Conservation (phyloP, 164 flowering plant species). For the Vitis rupestris region DNA sequence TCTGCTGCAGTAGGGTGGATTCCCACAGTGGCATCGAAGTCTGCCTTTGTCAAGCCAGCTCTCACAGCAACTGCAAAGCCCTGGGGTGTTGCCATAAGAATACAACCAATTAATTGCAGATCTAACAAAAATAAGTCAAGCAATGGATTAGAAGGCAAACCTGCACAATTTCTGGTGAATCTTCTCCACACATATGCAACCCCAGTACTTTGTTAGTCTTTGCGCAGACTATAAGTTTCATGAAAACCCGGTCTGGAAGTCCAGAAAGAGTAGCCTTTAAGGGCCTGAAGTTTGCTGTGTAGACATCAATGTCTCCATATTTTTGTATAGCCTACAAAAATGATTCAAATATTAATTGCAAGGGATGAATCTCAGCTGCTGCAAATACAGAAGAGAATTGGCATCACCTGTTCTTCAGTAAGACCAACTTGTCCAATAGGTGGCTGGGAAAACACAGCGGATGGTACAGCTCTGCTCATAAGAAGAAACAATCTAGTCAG, state of each 20-base stretch:
- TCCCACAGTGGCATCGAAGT: conserved; percentile 92
- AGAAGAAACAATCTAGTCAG: conserved; percentile 1
- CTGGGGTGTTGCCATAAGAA: conserved; percentile 34
- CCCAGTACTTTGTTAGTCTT: conserved; percentile 82
- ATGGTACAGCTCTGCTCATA: conserved; percentile 68
- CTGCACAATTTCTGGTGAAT: conserved; percentile 88
- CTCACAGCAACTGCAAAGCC: conserved; percentile 95
- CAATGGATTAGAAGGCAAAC: conserved; percentile 29
- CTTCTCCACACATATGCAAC: conserved; percentile 94
- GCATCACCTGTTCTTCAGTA: conserved; percentile 83
- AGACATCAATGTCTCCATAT: conserved; percentile 85
- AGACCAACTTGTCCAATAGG: conserved; percentile 97
- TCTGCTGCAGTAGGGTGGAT: conserved; percentile 96
- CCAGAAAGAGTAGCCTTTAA: conserved; percentile 95
- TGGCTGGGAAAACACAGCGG: conserved; percentile 97
- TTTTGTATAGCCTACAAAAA: conserved; percentile 69
- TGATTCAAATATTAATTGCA: background rate
- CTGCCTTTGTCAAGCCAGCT: conserved; percentile 93
- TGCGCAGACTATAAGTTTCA: conserved; percentile 93
- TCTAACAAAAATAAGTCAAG: background rate
- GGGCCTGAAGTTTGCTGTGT: conserved; percentile 84
- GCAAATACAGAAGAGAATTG: conserved; percentile 4
- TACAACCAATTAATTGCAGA: conserved; percentile 12
- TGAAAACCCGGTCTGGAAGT: conserved; percentile 82
- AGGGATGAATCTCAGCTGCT: conserved; percentile 2